These are phyloP conservation scores for Puccinia novopanici DNA, from an alignment of 1,284 basidiomycete species.

Conservation along the genomic window DNA sequence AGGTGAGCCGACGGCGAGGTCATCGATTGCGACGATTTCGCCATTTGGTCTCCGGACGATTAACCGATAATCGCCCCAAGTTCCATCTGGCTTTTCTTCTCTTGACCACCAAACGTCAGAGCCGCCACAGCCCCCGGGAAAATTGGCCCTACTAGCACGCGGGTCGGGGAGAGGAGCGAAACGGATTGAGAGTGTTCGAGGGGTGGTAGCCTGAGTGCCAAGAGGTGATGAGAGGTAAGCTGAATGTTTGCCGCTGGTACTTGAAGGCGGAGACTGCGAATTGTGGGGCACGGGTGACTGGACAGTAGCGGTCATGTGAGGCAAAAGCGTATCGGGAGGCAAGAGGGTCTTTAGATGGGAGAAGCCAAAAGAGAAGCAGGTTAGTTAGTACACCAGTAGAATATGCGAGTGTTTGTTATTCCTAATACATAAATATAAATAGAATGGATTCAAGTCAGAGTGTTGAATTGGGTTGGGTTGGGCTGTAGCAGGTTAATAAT, in stretches of 20 bases:
- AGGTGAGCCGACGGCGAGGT: constrained; percentile 1
- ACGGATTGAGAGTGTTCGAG: constrained; percentile 28
- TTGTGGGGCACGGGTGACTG: not conserved
- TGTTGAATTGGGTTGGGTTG: too few species aligned
- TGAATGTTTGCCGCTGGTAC: not conserved
- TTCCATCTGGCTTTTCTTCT: constrained; percentile 34
- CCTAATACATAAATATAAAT: not conserved
- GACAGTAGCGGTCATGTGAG: not conserved
- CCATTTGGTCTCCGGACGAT: not conserved
- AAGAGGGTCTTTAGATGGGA: not conserved
- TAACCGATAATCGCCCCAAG: constrained; percentile 25
- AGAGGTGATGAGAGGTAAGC: not conserved
- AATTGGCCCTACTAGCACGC: not conserved
- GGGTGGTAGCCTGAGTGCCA: constrained; percentile 1
- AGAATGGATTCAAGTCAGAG: too few species aligned
- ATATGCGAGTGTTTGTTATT: not conserved
- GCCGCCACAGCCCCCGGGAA: not conserved
- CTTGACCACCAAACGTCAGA: constrained; percentile 18
- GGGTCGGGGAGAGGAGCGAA: constrained; percentile 48
- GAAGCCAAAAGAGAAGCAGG: not conserved
- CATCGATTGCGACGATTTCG: constrained; percentile 22
- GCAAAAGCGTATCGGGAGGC: not conserved
- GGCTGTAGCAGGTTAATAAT: too few species aligned
- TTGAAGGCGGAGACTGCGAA: not conserved
- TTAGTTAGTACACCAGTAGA: not conserved